Evolutionary conservation across 2,329 filamentous ascomycete genomes (phyloP), one percentile per base, ranked within the genome.

Genomic region (Aspergillus spinulosporus): DNA sequence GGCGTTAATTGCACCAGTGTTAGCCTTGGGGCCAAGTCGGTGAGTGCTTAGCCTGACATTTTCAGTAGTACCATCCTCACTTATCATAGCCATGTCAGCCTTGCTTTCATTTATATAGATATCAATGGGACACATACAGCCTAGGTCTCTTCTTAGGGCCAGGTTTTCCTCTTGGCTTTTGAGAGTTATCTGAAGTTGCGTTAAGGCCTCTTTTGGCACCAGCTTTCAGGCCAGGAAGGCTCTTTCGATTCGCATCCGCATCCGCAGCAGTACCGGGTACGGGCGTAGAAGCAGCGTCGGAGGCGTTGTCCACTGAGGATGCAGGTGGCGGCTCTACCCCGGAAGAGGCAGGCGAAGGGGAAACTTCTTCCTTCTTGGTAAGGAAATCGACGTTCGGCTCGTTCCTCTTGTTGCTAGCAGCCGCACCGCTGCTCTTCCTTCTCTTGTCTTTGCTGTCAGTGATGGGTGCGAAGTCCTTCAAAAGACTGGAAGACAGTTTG

Each of bases 1-100:
- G 53, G 94, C 94, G 71, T 99, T 99, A 81, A 99, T 99, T 58
- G 93, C 93, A 62, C 94, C 94, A 68, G 93, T 90, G 73, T 97
- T 97, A 49, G 93, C 93, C 75, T 97, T 97, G 64, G 94, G 94
- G 3, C 93, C 93, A 28, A 97, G 87, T 74, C 96, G 96, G 76
- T 93, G 90, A 45, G 70, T 68, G 58, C 66, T 59, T 55, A 64
- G 57, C 60, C 68, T 73, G 49, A 68, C 69, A 55, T 72, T 68
- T 54, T 82, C 80, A 56, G 74, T 73, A 31, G 72, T 72, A 54
- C 79, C 80, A 61, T 82, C 79, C 21, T 83, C 79, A 59, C 81
- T 21, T 83, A 49, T 5, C 4, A 44, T 21, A 44, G 31, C 14
- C 28, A 12, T 53, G 55, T 42, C 47, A 37, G 44, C 45, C 21